Conservation (phyloP, 2,329 filamentous ascomycete species). For the Claviceps maximensis region DNA sequence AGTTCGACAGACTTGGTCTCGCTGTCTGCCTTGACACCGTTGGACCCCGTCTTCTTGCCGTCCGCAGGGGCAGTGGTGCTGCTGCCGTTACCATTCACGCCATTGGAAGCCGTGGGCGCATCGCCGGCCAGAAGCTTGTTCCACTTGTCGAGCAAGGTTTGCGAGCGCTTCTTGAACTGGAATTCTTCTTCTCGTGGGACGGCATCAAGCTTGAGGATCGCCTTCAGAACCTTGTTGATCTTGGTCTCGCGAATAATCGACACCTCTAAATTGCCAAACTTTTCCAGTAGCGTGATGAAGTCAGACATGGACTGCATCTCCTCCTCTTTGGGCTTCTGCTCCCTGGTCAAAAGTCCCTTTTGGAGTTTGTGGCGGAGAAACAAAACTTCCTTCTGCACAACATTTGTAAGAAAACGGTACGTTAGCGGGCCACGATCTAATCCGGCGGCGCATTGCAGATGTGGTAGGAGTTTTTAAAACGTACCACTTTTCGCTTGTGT, state of each 20-base stretch:
- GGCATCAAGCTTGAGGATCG: constrained; percentile 71
- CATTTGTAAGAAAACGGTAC: not conserved
- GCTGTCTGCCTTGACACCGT: constrained; percentile 25
- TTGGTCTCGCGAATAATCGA: constrained; percentile 83
- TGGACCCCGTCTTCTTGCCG: constrained; percentile 16
- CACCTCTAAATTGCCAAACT: constrained; percentile 66
- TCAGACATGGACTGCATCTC: constrained; percentile 71
- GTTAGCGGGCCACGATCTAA: not conserved
- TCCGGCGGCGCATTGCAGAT: not conserved
- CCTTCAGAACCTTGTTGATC: constrained; percentile 97
- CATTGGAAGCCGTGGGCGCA: constrained; percentile 24
- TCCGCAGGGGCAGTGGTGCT: constrained; percentile 2
- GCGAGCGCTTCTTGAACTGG: constrained; percentile 74
- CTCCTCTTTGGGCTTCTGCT: constrained; percentile 73
- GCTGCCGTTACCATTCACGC: constrained; percentile 32
- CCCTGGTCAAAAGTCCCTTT: constrained; percentile 78
- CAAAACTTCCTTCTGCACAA: constrained; percentile 57
- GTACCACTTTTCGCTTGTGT: constrained; percentile 44
- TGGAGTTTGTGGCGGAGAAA: constrained; percentile 92
- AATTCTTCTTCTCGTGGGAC: constrained; percentile 86
- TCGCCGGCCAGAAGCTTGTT: constrained; percentile 64
- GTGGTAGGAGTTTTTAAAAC: constrained; percentile 9
- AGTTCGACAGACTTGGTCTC: constrained; percentile 7
- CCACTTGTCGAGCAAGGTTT: constrained; percentile 75
- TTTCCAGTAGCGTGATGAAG: constrained; percentile 69